Conservation (phyloP, 1,284 basidiomycete species). For the Cutaneotrichosporon arboriforme region DNA sequence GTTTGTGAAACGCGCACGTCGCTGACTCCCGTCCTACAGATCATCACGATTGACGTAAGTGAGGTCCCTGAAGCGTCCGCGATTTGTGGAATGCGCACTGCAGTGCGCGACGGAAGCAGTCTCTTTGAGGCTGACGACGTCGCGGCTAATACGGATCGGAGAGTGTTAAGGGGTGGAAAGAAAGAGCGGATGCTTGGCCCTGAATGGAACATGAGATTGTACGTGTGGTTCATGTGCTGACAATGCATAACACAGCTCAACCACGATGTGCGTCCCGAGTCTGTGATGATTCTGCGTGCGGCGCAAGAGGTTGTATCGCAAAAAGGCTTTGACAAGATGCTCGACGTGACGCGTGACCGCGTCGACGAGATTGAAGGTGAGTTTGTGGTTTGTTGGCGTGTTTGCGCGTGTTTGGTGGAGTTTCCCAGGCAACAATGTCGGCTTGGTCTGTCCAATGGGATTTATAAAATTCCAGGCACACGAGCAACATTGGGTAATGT, state of each 20-base stretch:
- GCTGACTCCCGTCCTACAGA: slow-evolving; percentile 48
- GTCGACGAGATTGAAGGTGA: slow-evolving; percentile 57
- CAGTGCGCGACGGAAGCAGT: background rate
- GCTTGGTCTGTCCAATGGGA: no score
- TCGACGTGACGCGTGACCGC: slow-evolving; percentile 64
- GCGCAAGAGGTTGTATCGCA: slow-evolving; percentile 63
- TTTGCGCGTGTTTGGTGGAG: no score
- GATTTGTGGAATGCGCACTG: background rate
- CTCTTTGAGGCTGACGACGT: no score
- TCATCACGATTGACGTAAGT: slow-evolving; percentile 68
- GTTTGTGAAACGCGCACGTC: slow-evolving; percentile 1
- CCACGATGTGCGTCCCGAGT: slow-evolving; percentile 72
- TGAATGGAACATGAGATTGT: background rate
- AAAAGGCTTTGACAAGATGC: slow-evolving; percentile 65
- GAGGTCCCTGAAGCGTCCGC: no score
- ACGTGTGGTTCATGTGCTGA: background rate
- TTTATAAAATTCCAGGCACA: background rate
- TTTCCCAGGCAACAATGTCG: no score
- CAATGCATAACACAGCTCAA: slow-evolving; percentile 36
- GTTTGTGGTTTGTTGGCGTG: slow-evolving; percentile 4
- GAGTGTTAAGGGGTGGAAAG: no score
- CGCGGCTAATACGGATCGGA: no score
- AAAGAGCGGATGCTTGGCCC: no score
- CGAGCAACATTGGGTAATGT: slow-evolving; percentile 11
- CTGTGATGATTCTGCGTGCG: slow-evolving; percentile 64